A percentile compares a stretch with the other conserved stretches of the same genome.
Conservation (phyloP, 2,329 filamentous ascomycete genomes). For the Raffaelea deltoideospora region DNA sequence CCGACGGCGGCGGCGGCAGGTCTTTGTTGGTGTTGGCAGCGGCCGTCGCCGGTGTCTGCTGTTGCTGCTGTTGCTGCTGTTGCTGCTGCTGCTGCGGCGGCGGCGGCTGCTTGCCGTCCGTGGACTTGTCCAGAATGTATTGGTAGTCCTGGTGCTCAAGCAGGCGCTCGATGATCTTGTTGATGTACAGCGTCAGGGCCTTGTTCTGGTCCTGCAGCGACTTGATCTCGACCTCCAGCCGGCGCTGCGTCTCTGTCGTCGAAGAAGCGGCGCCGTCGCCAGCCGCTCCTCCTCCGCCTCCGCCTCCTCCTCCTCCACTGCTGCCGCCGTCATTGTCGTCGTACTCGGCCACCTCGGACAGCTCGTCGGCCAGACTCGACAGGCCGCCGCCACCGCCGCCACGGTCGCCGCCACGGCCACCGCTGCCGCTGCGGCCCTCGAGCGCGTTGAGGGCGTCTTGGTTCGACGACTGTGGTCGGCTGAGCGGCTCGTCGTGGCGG, state of each 20-base stretch:
- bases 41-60: slow-evolving; percentile 26
- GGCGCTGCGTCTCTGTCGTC: slow-evolving; percentile 37
- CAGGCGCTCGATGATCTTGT: slow-evolving; percentile 94
- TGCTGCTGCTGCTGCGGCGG: slow-evolving; percentile 39
- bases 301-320: too few species aligned
- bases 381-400: too few species aligned
- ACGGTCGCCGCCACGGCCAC: too few species aligned
- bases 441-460: slow-evolving; percentile 50
- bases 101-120: slow-evolving; percentile 38
- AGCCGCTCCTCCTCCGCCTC: too few species aligned
- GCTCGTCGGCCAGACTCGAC: slow-evolving; percentile 67
- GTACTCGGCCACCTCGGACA: slow-evolving; percentile 52
- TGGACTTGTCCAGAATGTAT: slow-evolving; percentile 73
- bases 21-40: slow-evolving; percentile 57
- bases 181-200: slow-evolving; percentile 92
- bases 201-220: slow-evolving; percentile 87
- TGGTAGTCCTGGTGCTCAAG: slow-evolving; percentile 92
- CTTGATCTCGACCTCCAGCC: slow-evolving; percentile 65
- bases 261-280: background rate
- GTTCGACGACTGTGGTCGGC: slow-evolving; percentile 30
- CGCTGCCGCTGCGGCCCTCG: slow-evolving; percentile 34
- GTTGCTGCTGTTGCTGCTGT: slow-evolving; percentile 31
- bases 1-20: slow-evolving; percentile 60
- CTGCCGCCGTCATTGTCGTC: slow-evolving; percentile 21
- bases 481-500: too few species aligned